Evolutionary conservation across 768 basidiomycete species (phyloP).

Genomic region (Leucocoprinus leucothites): DNA sequence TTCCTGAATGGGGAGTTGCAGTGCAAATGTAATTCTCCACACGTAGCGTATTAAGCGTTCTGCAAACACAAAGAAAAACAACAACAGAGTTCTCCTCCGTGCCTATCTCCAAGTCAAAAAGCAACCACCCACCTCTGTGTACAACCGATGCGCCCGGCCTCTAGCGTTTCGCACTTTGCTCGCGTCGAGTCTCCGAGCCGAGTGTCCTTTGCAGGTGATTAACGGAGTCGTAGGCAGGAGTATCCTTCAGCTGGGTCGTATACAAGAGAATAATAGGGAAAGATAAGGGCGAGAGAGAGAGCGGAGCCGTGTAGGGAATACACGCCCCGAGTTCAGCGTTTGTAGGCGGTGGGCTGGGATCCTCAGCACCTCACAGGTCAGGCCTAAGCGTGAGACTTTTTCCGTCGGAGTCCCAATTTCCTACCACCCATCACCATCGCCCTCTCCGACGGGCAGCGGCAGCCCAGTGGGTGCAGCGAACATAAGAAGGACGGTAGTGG

Average conservation of each 20-base stretch:
- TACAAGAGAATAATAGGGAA: not conserved
- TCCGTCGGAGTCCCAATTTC: conserved; percentile 22
- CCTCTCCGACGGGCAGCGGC: not conserved
- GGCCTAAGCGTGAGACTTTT: conserved; percentile 17
- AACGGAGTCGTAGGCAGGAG: not conserved
- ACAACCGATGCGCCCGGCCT: not conserved
- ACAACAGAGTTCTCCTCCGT: not conserved
- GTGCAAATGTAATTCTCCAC: not conserved
- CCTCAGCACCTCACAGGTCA: conserved; percentile 11
- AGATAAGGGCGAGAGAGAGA: not conserved
- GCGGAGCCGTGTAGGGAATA: not conserved
- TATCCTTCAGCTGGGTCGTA: too few relatives aligned
- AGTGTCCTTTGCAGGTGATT: not conserved
- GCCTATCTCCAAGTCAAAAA: not conserved
- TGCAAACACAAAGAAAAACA: conserved; percentile 1
- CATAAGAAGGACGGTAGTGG: not conserved
- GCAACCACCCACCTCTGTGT: not conserved
- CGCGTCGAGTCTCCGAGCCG: not conserved
- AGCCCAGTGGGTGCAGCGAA: not conserved
- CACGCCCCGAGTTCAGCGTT: conserved; percentile 5
- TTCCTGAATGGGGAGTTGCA: not conserved
- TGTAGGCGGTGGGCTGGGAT: conserved; percentile 7
- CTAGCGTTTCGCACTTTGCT: not conserved
- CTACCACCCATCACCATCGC: conserved; percentile 5
- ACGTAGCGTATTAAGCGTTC: not conserved